Evolutionary conservation across 139 green algal genomes (phyloP), one percentile per base, ranked within the genome.

Genomic region (Mychonastes homosphaera): DNA sequence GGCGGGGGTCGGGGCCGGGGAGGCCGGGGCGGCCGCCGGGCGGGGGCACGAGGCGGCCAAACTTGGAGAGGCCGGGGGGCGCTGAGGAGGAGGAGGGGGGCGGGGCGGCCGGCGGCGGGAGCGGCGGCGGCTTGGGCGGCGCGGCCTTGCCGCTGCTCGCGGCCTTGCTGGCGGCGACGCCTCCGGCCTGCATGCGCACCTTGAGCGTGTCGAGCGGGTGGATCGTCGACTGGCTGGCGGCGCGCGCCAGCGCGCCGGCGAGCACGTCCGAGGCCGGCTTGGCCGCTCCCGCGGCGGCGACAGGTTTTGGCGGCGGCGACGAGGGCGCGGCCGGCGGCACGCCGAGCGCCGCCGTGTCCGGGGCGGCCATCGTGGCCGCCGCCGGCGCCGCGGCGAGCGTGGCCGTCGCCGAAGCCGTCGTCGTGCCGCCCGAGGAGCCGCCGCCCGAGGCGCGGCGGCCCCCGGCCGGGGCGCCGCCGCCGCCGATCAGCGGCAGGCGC

Each of bases 121-220:
- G n/a, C n/a, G n/a, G n/a, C n/a, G n/a, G n/a, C n/a, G n/a, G n/a
- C n/a, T n/a, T n/a, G n/a, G n/a, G n/a, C n/a, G n/a, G n/a, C 13
- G 61, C 38, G 26, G 30, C 35, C 4, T 18, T 38, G n/a, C 44
- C 39, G 30, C 18, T 19, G 13, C 35, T 58, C 49, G 54, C 39
- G 33, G 50, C 15, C 2, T 23, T 8, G 9, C 34, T 41, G 27
- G 30, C 43, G 13, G 15, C 33, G 45, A 16, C 16, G 19, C 30
- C 41, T 4, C 36, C 27, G 16, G 78, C 64, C 58, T 89, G 82
- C 75, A 89, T 72, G 12, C 79, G 70, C 1, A 95, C 87, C 63
- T 95, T 95, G 24, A 95, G 74, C 6, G 88, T 95, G 65, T 95
- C 88, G 23, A 95, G 59, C 13, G 88, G 88, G 75, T 95, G 88